phyloP scores from a whole-genome alignment of 1,139 yeast species.

The Yamadazyma mexicana region DNA sequence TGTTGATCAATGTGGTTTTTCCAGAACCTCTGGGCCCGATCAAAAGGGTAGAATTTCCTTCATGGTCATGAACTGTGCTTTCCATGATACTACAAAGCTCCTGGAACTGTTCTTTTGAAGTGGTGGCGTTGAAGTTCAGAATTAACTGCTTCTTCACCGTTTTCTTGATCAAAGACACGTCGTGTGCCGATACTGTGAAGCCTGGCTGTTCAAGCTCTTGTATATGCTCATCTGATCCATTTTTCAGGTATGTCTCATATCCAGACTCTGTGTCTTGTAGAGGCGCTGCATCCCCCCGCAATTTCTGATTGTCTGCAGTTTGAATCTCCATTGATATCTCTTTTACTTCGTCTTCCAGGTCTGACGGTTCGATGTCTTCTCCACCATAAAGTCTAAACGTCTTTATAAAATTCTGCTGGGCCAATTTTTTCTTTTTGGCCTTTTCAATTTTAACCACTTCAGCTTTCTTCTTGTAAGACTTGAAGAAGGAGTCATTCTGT shows the following conservation, averaged over 20 bases:
- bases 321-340: no score
- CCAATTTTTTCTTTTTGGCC: background rate
- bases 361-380: background rate
- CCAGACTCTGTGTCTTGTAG: no score
- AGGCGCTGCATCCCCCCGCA: no score
- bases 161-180: background rate
- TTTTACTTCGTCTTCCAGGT: background rate
- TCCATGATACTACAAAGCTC: conserved; percentile 33
- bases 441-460: conserved; percentile 3
- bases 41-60: conserved; percentile 78
- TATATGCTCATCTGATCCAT: no score
- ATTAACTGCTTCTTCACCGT: conserved; percentile 1
- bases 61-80: conserved; percentile 65
- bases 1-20: conserved; percentile 63
- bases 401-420: conserved; percentile 9
- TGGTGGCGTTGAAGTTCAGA: background rate
- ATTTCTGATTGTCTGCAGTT: no score
- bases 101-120: conserved; percentile 6
- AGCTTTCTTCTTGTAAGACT: conserved; percentile 5
- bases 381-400: conserved; percentile 6
- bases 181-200: background rate
- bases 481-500: conserved; percentile 8
- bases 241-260: no score
- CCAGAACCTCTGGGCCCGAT: conserved; percentile 84
- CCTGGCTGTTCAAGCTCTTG: no score